Conservation (phyloP, 2,329 filamentous ascomycete species). For the Colletotrichum sansevieriae region DNA sequence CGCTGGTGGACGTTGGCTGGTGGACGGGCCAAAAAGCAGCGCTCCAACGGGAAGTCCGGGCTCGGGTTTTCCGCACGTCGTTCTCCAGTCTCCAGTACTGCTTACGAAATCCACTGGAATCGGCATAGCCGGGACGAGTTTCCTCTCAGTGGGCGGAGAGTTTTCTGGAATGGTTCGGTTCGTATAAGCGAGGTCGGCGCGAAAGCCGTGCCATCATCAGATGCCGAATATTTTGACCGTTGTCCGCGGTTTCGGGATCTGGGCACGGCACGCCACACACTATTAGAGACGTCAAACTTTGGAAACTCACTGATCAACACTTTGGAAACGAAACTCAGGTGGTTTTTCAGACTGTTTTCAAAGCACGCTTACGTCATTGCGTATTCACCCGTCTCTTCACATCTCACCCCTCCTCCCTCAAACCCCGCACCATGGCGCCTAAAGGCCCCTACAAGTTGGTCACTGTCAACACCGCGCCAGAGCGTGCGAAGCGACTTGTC, state of each 20-base stretch:
- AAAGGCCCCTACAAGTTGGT: slow-evolving; percentile 73
- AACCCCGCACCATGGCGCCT: slow-evolving; percentile 47
- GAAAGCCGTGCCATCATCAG: slow-evolving; percentile 3
- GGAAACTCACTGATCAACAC: not conserved
- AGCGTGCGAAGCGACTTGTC: slow-evolving; percentile 72
- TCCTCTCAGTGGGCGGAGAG: not conserved
- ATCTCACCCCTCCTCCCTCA: not conserved
- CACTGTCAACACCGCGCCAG: slow-evolving; percentile 77
- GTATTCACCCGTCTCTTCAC: not conserved
- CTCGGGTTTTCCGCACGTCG: slow-evolving; percentile 9
- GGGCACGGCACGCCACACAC: not conserved
- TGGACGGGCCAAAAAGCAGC: not conserved
- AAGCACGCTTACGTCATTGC: not conserved
- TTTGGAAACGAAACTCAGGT: not conserved
- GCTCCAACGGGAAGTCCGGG: slow-evolving; percentile 8
- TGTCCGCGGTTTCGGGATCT: slow-evolving; percentile 7
- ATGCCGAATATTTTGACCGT: not conserved
- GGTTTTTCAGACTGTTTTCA: not conserved
- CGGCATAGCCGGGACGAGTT: slow-evolving; percentile 22
- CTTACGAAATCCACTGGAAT: not conserved
- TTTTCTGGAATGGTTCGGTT: not conserved
- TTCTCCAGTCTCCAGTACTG: not conserved
- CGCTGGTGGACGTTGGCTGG: slow-evolving; percentile 13
- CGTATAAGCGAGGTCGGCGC: slow-evolving; percentile 22
- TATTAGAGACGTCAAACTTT: not conserved